phyloP scores from a whole-genome alignment of 164 flowering plant genomes.

The Kingdonia uniflora region DNA sequence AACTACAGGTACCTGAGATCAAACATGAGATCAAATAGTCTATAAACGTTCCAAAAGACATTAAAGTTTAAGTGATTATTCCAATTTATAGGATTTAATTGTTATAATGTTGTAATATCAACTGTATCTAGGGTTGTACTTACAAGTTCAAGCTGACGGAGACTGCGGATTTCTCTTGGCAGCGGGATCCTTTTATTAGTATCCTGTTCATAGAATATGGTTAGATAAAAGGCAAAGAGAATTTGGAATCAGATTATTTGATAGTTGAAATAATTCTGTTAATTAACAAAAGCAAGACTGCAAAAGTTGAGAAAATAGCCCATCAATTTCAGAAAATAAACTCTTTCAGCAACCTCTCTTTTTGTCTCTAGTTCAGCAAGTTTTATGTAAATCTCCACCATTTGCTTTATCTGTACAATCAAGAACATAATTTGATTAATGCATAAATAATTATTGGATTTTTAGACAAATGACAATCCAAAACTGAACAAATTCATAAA shows the following conservation, averaged over 20 bases:
- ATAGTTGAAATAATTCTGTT: conserved; percentile 1
- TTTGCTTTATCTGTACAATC: conserved; percentile 64
- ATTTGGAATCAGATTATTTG: not conserved
- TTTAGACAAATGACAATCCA: not conserved
- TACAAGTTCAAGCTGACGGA: conserved; percentile 85
- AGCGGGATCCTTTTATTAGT: conserved; percentile 50
- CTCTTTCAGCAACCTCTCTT: conserved; percentile 52
- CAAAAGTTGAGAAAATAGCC: not conserved
- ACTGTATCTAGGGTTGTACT: conserved; percentile 17
- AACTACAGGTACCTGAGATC: conserved; percentile 81
- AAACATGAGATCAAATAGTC: not conserved
- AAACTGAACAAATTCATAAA: not conserved
- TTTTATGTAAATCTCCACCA: conserved; percentile 93
- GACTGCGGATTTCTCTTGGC: conserved; percentile 85
- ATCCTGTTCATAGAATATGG: conserved; percentile 45
- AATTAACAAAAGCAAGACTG: not conserved
- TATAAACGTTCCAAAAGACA: too few species aligned
- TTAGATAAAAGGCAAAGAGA: conserved; percentile 7
- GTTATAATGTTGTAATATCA: too few species aligned
- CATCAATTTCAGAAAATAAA: conserved; percentile 7
- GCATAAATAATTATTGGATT: not conserved
- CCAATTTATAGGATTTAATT: too few species aligned
- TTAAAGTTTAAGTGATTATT: too few species aligned
- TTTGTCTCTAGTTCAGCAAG: conserved; percentile 94
- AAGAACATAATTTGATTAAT: not conserved